Base-by-base conservation (phyloP, 371 early-diverging fungal species). In the Lichtheimia corymbifera region DNA sequence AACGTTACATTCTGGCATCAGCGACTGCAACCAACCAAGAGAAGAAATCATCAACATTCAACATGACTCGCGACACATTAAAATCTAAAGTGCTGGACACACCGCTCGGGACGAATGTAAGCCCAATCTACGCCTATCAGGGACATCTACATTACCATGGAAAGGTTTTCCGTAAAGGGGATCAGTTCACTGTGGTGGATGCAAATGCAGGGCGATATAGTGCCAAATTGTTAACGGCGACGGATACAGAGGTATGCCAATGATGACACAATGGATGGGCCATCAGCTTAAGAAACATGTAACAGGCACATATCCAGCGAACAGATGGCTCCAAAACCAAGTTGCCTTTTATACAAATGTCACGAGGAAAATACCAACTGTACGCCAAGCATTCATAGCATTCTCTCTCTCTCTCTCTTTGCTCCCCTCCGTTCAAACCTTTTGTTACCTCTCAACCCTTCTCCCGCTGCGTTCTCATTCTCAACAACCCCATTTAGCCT, bases 311-410 rank as follows among this genome's bases (percentile, higher is more conserved):
- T 17, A 61, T 70, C 14, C 71, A 70, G 40, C 59, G 71, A 41
- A 70, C 71, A 27, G 71, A 70, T 43, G 71, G 71, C 6, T 70
- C 71, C 12, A 70, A 66, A 54, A 66, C 71, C 41, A 65, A 57
- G 43, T 45, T 70, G 44, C 66, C 63, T 14, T 59, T 68, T 58
- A 49, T 51, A 15, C 62, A 64, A 54, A 35, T 66, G 49, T 45
- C 62, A 55, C 47, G 62, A 58, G 64, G 66, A 45, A 69, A 65
- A 72, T 67, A 65, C 44, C 62, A 68, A 47, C 50, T 69, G 28
- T 60, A 54, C 50, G 59, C 67, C 25, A 77, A 58, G 43, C 65
- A 65, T 30, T 59, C 64, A 55, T 65, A 65, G 52, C 42, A 44
- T 18, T 25, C 11, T 35, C 35, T 35, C 9, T 11, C 35, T 35